These are phyloP conservation scores for Symbiodinium natans DNA, from an alignment of 73 alveolate genomes.

Conservation along the genomic window DNA sequence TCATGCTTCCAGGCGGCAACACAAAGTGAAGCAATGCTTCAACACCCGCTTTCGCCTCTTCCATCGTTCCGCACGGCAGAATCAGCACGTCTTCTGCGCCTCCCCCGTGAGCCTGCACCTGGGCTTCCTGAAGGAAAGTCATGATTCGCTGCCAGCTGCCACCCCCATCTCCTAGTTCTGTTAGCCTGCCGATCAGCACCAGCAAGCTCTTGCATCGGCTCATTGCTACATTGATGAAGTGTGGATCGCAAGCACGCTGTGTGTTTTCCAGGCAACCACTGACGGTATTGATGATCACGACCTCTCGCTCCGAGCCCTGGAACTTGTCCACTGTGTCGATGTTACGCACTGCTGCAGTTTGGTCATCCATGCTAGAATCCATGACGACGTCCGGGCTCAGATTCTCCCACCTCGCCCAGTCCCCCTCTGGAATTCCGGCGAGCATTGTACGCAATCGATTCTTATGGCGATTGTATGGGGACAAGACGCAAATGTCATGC, in stretches of 20 bases:
- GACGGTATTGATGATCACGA: not conserved
- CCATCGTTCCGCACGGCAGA: not conserved
- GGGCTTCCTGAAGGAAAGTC: not conserved
- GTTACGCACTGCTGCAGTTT: not conserved
- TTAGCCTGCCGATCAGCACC: not conserved
- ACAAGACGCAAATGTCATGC: conserved; percentile 9
- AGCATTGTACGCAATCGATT: not conserved
- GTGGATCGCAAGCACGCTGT: conserved; percentile 2
- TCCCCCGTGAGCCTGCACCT: not conserved
- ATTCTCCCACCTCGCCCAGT: not conserved
- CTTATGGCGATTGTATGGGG: conserved; percentile 14
- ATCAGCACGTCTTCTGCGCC: not conserved
- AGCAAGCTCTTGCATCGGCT: conserved; percentile 20
- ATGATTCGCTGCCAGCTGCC: not conserved
- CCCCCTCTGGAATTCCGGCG: not conserved
- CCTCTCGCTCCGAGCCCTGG: conserved; percentile 25
- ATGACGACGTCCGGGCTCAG: not conserved
- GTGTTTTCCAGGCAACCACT: not conserved
- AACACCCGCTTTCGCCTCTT: not conserved
- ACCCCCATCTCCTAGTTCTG: not conserved
- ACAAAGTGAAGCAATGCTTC: not conserved
- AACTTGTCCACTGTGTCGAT: conserved; percentile 31
- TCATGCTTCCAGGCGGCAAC: too few relatives aligned
- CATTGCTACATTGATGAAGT: conserved; percentile 7
- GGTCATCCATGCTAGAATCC: not conserved